Base-by-base conservation (phyloP, 768 basidiomycete genomes). In the Pilatotrama ljubarskyi region DNA sequence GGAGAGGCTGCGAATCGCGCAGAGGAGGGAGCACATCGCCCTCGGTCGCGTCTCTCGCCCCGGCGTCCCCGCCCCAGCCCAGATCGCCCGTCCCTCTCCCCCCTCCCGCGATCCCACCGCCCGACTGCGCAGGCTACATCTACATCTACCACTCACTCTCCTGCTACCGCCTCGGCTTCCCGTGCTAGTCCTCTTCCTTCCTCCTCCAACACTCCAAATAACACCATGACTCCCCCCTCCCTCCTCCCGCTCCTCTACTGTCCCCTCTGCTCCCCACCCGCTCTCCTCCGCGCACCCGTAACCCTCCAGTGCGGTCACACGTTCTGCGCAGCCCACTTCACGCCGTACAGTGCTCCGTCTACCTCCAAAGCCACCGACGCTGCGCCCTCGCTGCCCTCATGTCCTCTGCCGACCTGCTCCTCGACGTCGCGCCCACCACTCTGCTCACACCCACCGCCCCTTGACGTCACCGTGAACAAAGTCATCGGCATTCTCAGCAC, bases 271-370 rank as follows among this genome's bases (percentile, higher is more conserved):
- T 52, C 67, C 0, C 69, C 73, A 7, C 60, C 71, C 1, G 40
- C 71, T 22, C 55, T 74, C 54, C 76, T 86, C 22, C 58, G 66
- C 22, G 69, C 75, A 3, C 86, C 87, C 2, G 75, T 82, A 36
- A 82, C 78, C 9, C 85, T 96, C 40, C 82, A 77, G 66, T 97
- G 94, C 68, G 94, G 94, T 53, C 94, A 97, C 70, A 81, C 93
- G 20, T 63, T 95, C 62, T 97, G 93, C 66, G 72, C 83, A 0
- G 44, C 66, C 76, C 63, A 70, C 59, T 65, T 79, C 55, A 55
- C 35, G 37, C 17, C 48, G 20, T n/a, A 29, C 18, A 25, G 58
- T 46, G 41, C 59, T 13, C 48, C 65, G 38, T 62, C 65, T 15
- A 22, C 64, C 52, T 59, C 61, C 54, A 63, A 43, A 20, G 55